Evolutionary conservation across 139 green algal genomes (phyloP).

Genomic region (Chlorella sp.): DNA sequence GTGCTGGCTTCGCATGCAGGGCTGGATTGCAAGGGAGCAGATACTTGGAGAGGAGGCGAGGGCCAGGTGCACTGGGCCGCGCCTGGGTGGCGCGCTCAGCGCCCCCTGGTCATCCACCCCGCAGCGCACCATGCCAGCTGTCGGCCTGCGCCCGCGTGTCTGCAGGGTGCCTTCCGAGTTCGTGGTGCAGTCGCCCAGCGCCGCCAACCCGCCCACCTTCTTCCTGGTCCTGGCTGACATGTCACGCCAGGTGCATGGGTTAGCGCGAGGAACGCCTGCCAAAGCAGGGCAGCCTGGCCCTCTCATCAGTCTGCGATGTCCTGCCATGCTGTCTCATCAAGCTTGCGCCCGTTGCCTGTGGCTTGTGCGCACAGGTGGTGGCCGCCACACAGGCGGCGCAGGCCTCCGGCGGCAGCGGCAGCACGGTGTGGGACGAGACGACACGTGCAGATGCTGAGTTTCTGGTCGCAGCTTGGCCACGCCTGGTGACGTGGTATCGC

Average conservation of each 20-base stretch:
- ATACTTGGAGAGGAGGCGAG: conserved; percentile 81
- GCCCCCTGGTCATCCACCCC: neutral
- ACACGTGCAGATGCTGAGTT: conserved; percentile 28
- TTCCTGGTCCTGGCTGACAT: conserved; percentile 82
- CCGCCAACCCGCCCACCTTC: conserved; percentile 92
- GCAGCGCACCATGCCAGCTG: neutral
- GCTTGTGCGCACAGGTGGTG: neutral
- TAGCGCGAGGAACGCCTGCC: too few relatives aligned
- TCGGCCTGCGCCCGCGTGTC: neutral
- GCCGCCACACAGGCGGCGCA: neutral
- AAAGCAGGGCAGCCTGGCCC: too few relatives aligned
- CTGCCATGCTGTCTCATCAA: too few relatives aligned
- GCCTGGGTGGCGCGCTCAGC: neutral
- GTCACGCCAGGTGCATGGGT: conserved; percentile 31
- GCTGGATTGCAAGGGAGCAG: conserved; percentile 82
- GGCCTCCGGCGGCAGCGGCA: too few relatives aligned
- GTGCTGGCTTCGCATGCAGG: too few relatives aligned
- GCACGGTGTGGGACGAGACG: conserved; percentile 4
- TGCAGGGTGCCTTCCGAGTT: conserved; percentile 88
- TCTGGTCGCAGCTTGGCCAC: conserved; percentile 65
- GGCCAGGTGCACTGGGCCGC: neutral
- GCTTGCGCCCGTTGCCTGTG: neutral
- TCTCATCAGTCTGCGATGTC: too few relatives aligned
- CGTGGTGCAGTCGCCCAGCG: conserved; percentile 76
- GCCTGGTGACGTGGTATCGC: conserved; percentile 78